Evolutionary conservation across 495 filamentous ascomycete species (phyloP).

Genomic region (Lasiosphaeriaceae sp.): DNA sequence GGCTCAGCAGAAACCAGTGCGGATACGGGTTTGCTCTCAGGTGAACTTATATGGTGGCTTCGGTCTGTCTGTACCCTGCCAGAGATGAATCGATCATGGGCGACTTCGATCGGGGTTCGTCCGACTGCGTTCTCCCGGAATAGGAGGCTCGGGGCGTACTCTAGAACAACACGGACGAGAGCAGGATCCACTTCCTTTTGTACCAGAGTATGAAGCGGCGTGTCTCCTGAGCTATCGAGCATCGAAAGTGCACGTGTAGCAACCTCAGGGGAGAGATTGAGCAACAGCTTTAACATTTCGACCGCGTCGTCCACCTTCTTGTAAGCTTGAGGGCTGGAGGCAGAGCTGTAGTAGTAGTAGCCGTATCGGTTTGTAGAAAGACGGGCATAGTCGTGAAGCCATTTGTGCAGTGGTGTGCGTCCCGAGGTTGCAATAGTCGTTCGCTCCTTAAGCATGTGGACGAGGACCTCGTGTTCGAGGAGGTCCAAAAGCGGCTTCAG

Average conservation of each 20-base stretch:
- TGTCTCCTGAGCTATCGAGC: constrained; percentile 65
- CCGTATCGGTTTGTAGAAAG: too few relatives aligned
- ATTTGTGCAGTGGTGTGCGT: constrained; percentile 39
- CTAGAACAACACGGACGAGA: constrained; percentile 47
- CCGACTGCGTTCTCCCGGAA: constrained; percentile 68
- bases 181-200: constrained; percentile 25
- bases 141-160: constrained; percentile 53
- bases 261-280: constrained; percentile 46
- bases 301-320: constrained; percentile 9
- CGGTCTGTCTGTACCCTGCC: background rate
- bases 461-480: constrained; percentile 45
- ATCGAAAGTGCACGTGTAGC: constrained; percentile 48
- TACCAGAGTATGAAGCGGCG: constrained; percentile 57
- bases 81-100: constrained; percentile 48
- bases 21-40: background rate
- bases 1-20: background rate
- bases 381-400: constrained; percentile 15
- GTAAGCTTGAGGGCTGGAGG: background rate
- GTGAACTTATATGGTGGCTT: too few relatives aligned
- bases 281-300: constrained; percentile 37
- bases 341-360: too few relatives aligned
- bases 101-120: constrained; percentile 62
- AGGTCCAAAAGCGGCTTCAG: constrained; percentile 47
- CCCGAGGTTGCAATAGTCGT: constrained; percentile 31
- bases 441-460: constrained; percentile 36